Evolutionary conservation across 106 monocot species (phyloP), one percentile per base, ranked within the genome.

Genomic region (Dactylorhiza incarnata): DNA sequence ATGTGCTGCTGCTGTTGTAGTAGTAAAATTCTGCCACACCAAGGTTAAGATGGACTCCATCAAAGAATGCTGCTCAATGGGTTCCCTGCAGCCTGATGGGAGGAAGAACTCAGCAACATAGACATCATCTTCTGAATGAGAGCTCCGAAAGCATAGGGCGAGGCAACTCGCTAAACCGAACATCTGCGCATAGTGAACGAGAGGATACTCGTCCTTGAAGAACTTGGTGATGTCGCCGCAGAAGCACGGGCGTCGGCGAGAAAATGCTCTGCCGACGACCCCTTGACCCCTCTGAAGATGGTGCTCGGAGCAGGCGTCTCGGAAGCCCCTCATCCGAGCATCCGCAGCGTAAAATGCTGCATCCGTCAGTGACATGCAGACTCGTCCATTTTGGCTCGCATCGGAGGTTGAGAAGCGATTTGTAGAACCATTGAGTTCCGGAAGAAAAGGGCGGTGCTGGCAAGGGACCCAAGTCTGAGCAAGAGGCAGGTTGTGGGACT

Each of bases 401-500:
- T 92, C 86, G 71, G 83, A 82, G 79, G 91, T 89, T 2, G 89
- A 92, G 54, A 80, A 81, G 67, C 79, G 86, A 78, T 86, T 90
- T 53, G 77, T 84, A 61, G 82, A 75, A 52, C 84, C 89, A 76
- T 87, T 91, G 62, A 81, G 86, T 72, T 95, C 68, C 70, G 89
- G 78, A 43, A 91, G 74, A 74, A 91, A 67, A 66, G 74, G 87
- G 7, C 83, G 81, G 71, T 88, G 86, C 78, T 50, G 65, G 67
- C 92, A 88, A 59, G 90, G 90, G 68, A 96, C 82, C 95, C 95
- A 96, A 6, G 95, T 93, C 78, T 93, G 95, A 76, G 90, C 92
- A 26, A 95, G 72, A 63, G 95, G 92, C 48, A 95, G 58, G 48
- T 90, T 90, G 24, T 90, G 84, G 7, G 66, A 74, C 77, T 96